Evolutionary conservation across 129 eudicot genomes (phyloP), one percentile per base, ranked within the genome.

Genomic region (Cynara cardunculus): DNA sequence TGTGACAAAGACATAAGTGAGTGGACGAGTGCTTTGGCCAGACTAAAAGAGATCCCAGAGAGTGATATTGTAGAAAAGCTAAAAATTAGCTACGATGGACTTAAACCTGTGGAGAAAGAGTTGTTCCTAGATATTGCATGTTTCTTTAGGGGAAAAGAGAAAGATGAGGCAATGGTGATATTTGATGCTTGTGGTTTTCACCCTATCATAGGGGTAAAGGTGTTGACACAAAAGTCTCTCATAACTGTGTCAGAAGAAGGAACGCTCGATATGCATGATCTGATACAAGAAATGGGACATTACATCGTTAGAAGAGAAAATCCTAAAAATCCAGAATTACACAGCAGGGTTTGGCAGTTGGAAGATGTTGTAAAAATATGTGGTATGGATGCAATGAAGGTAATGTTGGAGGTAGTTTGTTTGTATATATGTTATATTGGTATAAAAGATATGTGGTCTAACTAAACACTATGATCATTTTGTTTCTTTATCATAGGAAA

Each of bases 121-220:
- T 79, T 84, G 10, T 84, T 79, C 72, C 49, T 71, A 11, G 81
- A 80, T 56, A 80, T 79, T 69, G 82, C 78, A 46, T 83, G 49
- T 10, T 39, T 39, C 10, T 39, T 39, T 39, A 39, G 49, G 12
- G 14, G 14, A 10, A 3, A 10, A 39, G 0, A 0, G 2, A 39
- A 39, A 39, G 3, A 10, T 8, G 1, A 2, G 49, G 49, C 49
- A 39, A 39, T 39, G 49, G 49, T 9, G 3, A 39, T 39, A 49
- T 7, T 77, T n/a, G 61, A 77, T 18, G 73, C 16, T 25, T 76
- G 24, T 11, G 53, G 26, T 0, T 62, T 35, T 19, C 37, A 24
- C 25, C 39, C 72, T 30, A 19, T 30, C 26, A 64, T 65, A 21
- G 73, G 73, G 27, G 18, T 77, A 10, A 18, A 66, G 44, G 56